Conservation (phyloP, 129 eudicot genomes). For the Pittosporum tobira region DNA sequence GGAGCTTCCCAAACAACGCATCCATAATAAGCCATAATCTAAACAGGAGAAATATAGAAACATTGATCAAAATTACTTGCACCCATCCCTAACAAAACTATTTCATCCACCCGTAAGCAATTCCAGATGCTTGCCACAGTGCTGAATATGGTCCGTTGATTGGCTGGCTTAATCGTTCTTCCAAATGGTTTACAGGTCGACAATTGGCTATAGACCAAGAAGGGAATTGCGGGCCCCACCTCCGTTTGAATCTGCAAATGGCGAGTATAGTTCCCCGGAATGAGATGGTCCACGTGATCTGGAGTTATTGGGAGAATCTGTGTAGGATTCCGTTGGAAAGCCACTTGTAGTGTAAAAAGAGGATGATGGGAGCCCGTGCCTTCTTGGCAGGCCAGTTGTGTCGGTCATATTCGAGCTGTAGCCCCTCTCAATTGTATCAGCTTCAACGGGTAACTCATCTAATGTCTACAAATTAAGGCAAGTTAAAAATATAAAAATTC, state of each 20-base stretch:
- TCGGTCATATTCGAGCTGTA: slow-evolving; percentile 62
- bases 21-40: not conserved
- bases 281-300: slow-evolving; percentile 69
- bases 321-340: slow-evolving; percentile 44
- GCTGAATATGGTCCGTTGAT: not conserved
- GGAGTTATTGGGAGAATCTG: slow-evolving; percentile 51
- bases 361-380: slow-evolving; percentile 59
- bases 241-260: slow-evolving; percentile 44
- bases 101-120: not conserved
- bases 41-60: not conserved
- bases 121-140: not conserved
- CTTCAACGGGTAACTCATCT: slow-evolving; percentile 92
- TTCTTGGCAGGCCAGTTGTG: slow-evolving; percentile 81
- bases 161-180: not conserved
- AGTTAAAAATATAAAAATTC: not conserved
- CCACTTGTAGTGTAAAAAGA: slow-evolving; percentile 40
- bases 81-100: not conserved
- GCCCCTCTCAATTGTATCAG: slow-evolving; percentile 81
- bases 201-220: slow-evolving; percentile 40
- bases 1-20: not conserved
- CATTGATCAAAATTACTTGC: too few species aligned
- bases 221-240: slow-evolving; percentile 40
- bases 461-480: slow-evolving; percentile 41
- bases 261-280: slow-evolving; percentile 62
- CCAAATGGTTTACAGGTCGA: slow-evolving; percentile 18